Base-by-base conservation (phyloP, 129 eudicot genomes). In the Flaveria ramosissima region DNA sequence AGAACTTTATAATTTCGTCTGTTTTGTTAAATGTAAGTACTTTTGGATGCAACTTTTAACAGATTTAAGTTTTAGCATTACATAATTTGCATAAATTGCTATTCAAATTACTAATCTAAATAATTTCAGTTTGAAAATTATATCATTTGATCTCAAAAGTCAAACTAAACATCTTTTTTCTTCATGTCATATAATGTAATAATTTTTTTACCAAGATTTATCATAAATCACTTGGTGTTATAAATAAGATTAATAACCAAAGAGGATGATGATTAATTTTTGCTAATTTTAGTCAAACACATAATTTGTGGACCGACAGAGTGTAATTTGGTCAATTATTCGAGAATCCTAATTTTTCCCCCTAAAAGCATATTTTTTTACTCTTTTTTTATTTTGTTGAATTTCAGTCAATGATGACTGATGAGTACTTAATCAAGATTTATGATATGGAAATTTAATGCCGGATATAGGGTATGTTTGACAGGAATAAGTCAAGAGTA, bases 1-100 rank as follows among this genome's bases (percentile, higher is more conserved):
- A 36, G 52, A 80, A 4, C 52, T 66, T 66, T 66, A 66, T 52
- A 43, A 41, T 24, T 52, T 26, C 59, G 17, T 74, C 14, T 9
- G 48, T 59, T 39, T 57, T 26, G 16, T 65, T 53, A 1, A 57
- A 77, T 68, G 68, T 0, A 60, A 43, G 57, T 68, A 41, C 68
- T 67, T 67, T 68, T 8, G 26, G 57, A 42, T 71, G 11, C 9
- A 59, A 60, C 2, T 50, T 62, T 56, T 19, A 15, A 13, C 47
- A 16, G 30, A 39, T 73, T 24, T 42, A 57, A 13, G 20, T 5
- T 39, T 6, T 59, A 41, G 56, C 46, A 74, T 74, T 24, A 19
- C 59, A 42, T 45, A 16, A 21, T 59, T 60, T 26, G 27, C 23
- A 74, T 23, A 20, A 60, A 43, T 24, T 74, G 24, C 46, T 23